Evolutionary conservation across 345 rosid species (phyloP), one percentile per base, ranked within the genome.

Genomic region (Citrus hindsii): DNA sequence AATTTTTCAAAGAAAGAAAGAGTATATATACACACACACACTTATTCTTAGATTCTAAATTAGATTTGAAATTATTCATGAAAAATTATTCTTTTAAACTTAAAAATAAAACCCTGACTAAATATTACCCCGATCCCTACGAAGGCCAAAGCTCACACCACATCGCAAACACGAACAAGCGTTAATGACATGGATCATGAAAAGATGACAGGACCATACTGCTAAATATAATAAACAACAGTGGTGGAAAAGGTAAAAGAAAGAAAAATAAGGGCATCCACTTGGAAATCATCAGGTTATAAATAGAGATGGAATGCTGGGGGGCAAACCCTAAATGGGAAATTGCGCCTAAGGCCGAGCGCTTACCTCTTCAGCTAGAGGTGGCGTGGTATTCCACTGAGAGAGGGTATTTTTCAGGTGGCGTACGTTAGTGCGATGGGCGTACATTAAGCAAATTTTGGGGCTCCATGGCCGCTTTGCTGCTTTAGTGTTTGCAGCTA

Each of bases 321-420:
- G 7, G 9, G 5, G 1, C 1, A 33, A n/a, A 9, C 8, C 5
- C 21, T 21, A 46, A 12, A 46, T 46, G 51, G 3, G 51, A 12
- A 46, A 9, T 4, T 30, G 71, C 79, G 90, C 87, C 86, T 35
- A 4, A 85, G 88, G 90, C 90, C 88, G 88, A 87, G 90, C 88
- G 90, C 88, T 85, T 80, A 42, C 88, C 87, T 79, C 87, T 76
- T 75, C 42, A 85, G 73, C 5, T 46, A 77, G 86, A 67, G 88
- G 87, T 60, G 87, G 88, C 90, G 90, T 85, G 90, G 87, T 87
- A 85, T 87, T 84, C 90, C 88, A 85, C 88, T 63, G 82, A 67
- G 88, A 84, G 79, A 77, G 83, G 90, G 40, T 70, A 69, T 62
- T 46, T n/a, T 46, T 46, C 63, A 13, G 32, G 91, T 86, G 91